Conservation (phyloP, 768 basidiomycete species). For the Clitopilus passeckerianus region DNA sequence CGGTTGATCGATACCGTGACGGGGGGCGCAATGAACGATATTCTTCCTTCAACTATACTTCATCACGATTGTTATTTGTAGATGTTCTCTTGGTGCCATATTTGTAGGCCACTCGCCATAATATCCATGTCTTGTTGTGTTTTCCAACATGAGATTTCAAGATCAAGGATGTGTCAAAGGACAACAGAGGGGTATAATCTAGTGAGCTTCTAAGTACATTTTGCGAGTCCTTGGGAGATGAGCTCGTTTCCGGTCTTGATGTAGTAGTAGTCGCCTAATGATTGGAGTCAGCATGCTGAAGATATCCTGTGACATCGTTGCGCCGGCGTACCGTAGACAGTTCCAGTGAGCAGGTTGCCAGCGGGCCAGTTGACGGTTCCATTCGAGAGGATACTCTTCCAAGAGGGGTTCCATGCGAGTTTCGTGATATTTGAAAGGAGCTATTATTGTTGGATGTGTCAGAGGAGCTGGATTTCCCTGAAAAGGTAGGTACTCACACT, state of each 20-base stretch:
- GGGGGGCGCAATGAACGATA: neutral
- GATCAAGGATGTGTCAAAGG: neutral
- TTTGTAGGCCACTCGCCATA: neutral
- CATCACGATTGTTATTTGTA: slow-evolving; percentile 5
- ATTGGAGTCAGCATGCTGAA: neutral
- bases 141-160: too few species aligned
- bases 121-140: neutral
- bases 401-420: slow-evolving; percentile 53
- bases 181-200: neutral
- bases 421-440: slow-evolving; percentile 42
- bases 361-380: slow-evolving; percentile 59
- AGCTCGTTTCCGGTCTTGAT: slow-evolving; percentile 52
- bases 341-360: slow-evolving; percentile 56
- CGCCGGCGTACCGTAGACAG: slow-evolving; percentile 40
- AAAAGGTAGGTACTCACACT: slow-evolving; percentile 24
- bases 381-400: slow-evolving; percentile 63
- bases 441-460: slow-evolving; percentile 15
- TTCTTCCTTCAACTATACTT: slow-evolving; percentile 9
- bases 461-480: neutral
- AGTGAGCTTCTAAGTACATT: slow-evolving; percentile 17
- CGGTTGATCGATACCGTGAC: slow-evolving; percentile 33
- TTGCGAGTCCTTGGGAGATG: slow-evolving; percentile 35
- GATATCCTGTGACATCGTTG: neutral
- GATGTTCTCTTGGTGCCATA: neutral
- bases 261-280: slow-evolving; percentile 61